Evolutionary conservation across 2,329 filamentous ascomycete genomes (phyloP).

Genomic region (Aureobasidium pullulans): DNA sequence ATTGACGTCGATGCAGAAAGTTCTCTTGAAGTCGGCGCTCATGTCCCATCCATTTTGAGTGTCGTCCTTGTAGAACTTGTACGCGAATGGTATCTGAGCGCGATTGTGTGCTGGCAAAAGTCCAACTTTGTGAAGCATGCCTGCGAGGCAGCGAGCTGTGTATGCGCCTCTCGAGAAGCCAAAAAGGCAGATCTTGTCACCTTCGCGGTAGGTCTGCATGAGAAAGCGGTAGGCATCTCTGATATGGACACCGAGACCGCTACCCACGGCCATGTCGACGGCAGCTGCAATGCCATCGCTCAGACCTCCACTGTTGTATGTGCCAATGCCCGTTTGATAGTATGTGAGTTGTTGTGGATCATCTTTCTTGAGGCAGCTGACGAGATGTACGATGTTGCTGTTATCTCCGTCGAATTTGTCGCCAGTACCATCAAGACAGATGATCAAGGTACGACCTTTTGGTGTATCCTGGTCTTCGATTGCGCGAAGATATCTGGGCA

Average conservation of each 20-base stretch:
- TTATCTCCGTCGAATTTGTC: conserved; percentile 39
- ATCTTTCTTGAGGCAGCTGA: conserved; percentile 38
- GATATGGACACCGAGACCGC: conserved; percentile 36
- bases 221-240: conserved; percentile 38
- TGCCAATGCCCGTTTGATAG: conserved; percentile 42
- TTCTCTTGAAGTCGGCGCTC: conserved; percentile 37
- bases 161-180: conserved; percentile 46
- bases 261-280: conserved; percentile 38
- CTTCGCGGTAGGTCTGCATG: conserved; percentile 42
- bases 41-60: conserved; percentile 32
- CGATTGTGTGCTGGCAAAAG: conserved; percentile 28
- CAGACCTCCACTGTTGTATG: conserved; percentile 35
- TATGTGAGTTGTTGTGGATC: conserved; percentile 32
- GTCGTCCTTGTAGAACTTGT: conserved; percentile 39
- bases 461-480: conserved; percentile 17
- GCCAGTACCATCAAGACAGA: conserved; percentile 40
- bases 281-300: conserved; percentile 33
- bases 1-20: conserved; percentile 37
- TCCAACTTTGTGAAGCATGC: conserved; percentile 39
- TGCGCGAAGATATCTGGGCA: conserved; percentile 26
- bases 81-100: conserved; percentile 36
- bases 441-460: conserved; percentile 29
- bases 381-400: conserved; percentile 39
- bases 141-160: conserved; percentile 42
- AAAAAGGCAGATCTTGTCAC: conserved; percentile 43